Conservation (phyloP, 2,329 filamentous ascomycete species). For the Colletotrichum simmondsii region DNA sequence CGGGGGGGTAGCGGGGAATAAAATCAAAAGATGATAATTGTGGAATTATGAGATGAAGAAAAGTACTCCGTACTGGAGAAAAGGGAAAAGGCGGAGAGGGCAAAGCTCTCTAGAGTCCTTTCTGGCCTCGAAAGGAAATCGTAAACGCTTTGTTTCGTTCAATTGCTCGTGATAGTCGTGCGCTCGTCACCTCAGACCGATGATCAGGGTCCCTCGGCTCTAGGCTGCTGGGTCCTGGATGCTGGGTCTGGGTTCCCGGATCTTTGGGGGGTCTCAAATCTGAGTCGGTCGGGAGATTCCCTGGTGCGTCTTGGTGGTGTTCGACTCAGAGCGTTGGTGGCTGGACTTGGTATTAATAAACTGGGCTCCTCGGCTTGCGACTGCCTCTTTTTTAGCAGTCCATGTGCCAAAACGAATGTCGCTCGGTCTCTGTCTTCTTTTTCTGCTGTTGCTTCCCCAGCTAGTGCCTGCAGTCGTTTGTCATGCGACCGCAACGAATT, state of each 20-base stretch:
- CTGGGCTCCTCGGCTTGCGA: not conserved
- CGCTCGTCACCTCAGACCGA: not conserved
- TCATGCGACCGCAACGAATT: slow-evolving; percentile 11
- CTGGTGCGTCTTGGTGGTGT: not conserved
- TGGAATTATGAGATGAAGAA: slow-evolving; percentile 8
- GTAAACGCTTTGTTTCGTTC: slow-evolving; percentile 1
- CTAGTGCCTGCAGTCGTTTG: slow-evolving; percentile 7
- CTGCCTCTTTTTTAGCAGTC: not conserved
- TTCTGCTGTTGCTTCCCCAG: not conserved
- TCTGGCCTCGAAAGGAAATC: not conserved
- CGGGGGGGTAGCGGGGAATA: not conserved
- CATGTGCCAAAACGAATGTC: not conserved
- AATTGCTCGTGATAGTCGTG: slow-evolving; percentile 18
- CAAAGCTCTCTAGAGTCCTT: not conserved
- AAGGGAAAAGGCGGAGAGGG: not conserved
- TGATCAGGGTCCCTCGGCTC: not conserved
- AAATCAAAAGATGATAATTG: not conserved
- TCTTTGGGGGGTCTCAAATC: not conserved
- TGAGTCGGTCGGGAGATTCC: not conserved
- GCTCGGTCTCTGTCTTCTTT: slow-evolving; percentile 2
- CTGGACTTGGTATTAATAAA: slow-evolving; percentile 7
- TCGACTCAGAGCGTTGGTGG: slow-evolving; percentile 8
- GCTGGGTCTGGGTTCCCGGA: not conserved
- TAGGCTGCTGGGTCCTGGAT: not conserved
- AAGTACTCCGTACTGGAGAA: not conserved